phyloP scores from a whole-genome alignment of 495 filamentous ascomycete species.

The Penicillium egyptiacum region DNA sequence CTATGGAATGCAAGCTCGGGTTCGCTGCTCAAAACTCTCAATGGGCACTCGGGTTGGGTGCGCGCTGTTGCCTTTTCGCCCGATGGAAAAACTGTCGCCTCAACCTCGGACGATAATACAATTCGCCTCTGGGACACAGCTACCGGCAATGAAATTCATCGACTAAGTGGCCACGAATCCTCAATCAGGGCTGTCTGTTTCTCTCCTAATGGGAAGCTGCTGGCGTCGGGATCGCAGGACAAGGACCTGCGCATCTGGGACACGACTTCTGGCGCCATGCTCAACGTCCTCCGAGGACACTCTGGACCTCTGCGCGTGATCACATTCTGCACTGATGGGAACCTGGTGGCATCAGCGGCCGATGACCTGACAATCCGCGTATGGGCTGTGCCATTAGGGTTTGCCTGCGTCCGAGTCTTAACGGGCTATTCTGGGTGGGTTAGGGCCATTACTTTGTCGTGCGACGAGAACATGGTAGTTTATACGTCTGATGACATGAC shows the following conservation, averaged over 20 bases:
- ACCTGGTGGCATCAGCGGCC: slow-evolving; percentile 3
- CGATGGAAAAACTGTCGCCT: slow-evolving; percentile 20
- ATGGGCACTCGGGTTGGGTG: slow-evolving; percentile 17
- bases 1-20: slow-evolving; percentile 8
- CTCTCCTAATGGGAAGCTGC: slow-evolving; percentile 19
- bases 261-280: slow-evolving; percentile 12
- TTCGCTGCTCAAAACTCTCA: slow-evolving; percentile 3
- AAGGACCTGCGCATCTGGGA: slow-evolving; percentile 22
- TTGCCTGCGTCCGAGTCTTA: slow-evolving; percentile 2
- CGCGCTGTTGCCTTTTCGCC: slow-evolving; percentile 19
- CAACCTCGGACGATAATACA: slow-evolving; percentile 16
- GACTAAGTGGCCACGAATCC: neutral
- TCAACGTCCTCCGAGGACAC: slow-evolving; percentile 1
- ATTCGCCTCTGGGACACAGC: slow-evolving; percentile 22
- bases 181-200: slow-evolving; percentile 10
- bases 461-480: slow-evolving; percentile 4
- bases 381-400: neutral
- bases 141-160: slow-evolving; percentile 8
- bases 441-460: slow-evolving; percentile 2
- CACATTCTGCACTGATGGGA: slow-evolving; percentile 4
- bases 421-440: slow-evolving; percentile 13
- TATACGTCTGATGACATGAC: slow-evolving; percentile 15
- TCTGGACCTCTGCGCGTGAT: slow-evolving; percentile 10
- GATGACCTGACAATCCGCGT: slow-evolving; percentile 12
- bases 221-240: slow-evolving; percentile 20